A percentile compares a stretch with the other conserved stretches of the same genome.
These are phyloP conservation scores for Buddleja alternifolia DNA, from an alignment of 257 asterid species.

Conservation along the genomic window DNA sequence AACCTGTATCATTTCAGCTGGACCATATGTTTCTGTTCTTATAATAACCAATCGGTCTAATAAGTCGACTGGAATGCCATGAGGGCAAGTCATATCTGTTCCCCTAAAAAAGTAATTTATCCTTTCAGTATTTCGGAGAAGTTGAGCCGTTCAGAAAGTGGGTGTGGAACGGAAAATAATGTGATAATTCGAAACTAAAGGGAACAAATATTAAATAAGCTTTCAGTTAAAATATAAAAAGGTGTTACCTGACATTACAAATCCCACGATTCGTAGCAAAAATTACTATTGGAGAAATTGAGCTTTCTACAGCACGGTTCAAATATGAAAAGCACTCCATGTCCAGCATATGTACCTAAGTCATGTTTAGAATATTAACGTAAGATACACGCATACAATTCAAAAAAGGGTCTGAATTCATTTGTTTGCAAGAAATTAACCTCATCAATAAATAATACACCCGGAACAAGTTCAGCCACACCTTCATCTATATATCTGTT, in stretches of 20 bases:
- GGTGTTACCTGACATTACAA: constrained; percentile 75
- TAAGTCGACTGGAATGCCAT: constrained; percentile 93
- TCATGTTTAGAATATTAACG: constrained; percentile 16
- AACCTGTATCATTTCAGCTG: constrained; percentile 99
- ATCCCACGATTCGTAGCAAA: constrained; percentile 93
- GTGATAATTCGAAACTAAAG: no score
- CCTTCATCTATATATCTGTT: constrained; percentile 94
- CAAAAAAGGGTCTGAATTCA: neutral
- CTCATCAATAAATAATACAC: constrained; percentile 94
- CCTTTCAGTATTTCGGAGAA: no score
- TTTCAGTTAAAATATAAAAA: no score
- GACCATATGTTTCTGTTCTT: constrained; percentile 92
- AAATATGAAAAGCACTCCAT: constrained; percentile 94
- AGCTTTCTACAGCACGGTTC: constrained; percentile 89
- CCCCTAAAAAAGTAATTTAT: no score
- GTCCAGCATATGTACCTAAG: constrained; percentile 93
- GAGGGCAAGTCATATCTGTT: constrained; percentile 93
- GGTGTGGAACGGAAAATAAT: no score
- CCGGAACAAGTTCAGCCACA: constrained; percentile 95
- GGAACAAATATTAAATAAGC: no score
- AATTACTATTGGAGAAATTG: constrained; percentile 87
- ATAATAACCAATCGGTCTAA: constrained; percentile 89
- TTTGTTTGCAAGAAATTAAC: constrained; percentile 33
- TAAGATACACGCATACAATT: neutral
- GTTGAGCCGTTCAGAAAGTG: no score